Evolutionary conservation across 2,329 filamentous ascomycete genomes (phyloP).

Genomic region (Verticillium tricorpus): DNA sequence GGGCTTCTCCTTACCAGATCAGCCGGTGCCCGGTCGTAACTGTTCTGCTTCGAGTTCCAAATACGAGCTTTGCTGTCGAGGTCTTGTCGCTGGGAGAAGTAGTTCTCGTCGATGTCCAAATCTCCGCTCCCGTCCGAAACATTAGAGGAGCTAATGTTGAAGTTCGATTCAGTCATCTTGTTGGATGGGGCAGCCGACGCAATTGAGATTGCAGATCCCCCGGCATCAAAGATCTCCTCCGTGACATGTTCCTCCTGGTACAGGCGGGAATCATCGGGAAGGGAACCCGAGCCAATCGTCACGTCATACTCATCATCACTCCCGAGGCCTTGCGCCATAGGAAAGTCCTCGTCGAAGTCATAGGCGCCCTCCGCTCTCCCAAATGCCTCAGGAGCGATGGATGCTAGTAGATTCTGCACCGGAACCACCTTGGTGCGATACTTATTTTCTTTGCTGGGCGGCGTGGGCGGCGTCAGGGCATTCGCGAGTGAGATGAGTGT

Average conservation of each 20-base stretch:
- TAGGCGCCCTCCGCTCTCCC: constrained; percentile 56
- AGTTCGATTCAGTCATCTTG: constrained; percentile 31
- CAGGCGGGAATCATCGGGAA: constrained; percentile 40
- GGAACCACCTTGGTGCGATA: constrained; percentile 86
- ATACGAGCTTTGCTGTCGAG: constrained; percentile 65
- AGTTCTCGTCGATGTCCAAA: constrained; percentile 73
- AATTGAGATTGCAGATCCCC: constrained; percentile 29
- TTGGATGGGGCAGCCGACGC: constrained; percentile 33
- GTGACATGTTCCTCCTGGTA: constrained; percentile 37
- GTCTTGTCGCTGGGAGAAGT: constrained; percentile 62
- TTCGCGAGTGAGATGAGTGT: constrained; percentile 78
- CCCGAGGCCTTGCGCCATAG: constrained; percentile 44
- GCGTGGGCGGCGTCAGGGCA: constrained; percentile 75
- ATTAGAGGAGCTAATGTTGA: constrained; percentile 26
- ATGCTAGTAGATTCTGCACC: constrained; percentile 82
- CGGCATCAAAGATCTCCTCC: constrained; percentile 45
- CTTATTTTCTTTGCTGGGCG: constrained; percentile 76
- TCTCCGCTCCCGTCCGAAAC: constrained; percentile 51
- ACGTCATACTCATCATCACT: constrained; percentile 28
- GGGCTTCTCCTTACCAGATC: constrained; percentile 62
- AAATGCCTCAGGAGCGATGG: constrained; percentile 84
- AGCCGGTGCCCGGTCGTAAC: constrained; percentile 63
- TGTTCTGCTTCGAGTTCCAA: constrained; percentile 76
- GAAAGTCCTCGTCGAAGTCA: constrained; percentile 60
- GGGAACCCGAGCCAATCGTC: constrained; percentile 25